A percentile compares a stretch with the other conserved stretches of the same genome.
Evolutionary conservation across 169 alveolate genomes (phyloP).

Genomic region (Plasmodium gonderi): DNA sequence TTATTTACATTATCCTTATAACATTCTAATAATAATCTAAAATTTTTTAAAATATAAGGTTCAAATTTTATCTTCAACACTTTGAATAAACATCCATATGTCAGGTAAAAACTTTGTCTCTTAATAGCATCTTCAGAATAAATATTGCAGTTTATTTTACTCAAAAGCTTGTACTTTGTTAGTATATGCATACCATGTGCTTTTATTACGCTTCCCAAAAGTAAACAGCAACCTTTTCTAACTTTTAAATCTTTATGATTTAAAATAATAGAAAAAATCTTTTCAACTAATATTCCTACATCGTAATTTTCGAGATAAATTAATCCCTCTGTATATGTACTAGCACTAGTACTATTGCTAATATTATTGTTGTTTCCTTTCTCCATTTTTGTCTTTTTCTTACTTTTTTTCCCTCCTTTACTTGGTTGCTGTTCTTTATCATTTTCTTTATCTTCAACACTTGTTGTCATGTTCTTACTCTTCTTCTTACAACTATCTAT

Average conservation of each 20-base stretch:
- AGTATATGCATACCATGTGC: constrained; percentile 70
- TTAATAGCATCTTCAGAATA: constrained; percentile 58
- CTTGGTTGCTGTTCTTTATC: background rate
- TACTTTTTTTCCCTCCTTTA: background rate
- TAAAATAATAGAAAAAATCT: constrained; percentile 24
- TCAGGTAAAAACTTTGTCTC: constrained; percentile 71
- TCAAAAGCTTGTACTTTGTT: constrained; percentile 27
- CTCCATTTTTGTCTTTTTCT: background rate
- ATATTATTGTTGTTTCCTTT: background rate
- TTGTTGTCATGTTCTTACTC: background rate
- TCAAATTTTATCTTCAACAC: constrained; percentile 63
- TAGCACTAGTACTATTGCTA: background rate
- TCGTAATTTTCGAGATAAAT: constrained; percentile 49
- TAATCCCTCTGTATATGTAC: background rate
- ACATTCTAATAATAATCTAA: constrained; percentile 66
- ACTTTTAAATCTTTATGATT: constrained; percentile 51
- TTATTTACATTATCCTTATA: constrained; percentile 73
- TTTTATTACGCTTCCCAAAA: constrained; percentile 64
- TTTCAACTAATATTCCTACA: constrained; percentile 28
- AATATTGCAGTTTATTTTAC: constrained; percentile 33
- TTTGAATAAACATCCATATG: constrained; percentile 70
- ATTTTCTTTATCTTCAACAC: background rate
- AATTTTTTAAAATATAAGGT: constrained; percentile 58
- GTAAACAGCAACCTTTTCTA: constrained; percentile 68
- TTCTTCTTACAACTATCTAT: background rate